Conservation (phyloP, 768 basidiomycete genomes). For the Podaxis sp. region DNA sequence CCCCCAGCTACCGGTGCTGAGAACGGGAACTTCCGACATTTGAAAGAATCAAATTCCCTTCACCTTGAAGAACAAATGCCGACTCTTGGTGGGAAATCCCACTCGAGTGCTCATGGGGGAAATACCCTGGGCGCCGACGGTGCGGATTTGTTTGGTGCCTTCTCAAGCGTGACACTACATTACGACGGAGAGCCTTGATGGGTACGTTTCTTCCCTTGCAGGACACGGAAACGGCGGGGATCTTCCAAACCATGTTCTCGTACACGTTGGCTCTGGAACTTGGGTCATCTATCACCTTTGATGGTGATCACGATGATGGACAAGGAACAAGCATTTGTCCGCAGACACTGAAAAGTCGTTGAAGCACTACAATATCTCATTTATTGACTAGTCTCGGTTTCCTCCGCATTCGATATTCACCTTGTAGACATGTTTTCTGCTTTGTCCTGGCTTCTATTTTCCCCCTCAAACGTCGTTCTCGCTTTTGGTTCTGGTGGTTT, state of each 20-base stretch:
- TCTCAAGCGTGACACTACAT: slow-evolving; percentile 86
- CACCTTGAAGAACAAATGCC: slow-evolving; percentile 74
- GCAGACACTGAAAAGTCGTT: neutral
- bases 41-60: slow-evolving; percentile 89
- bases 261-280: slow-evolving; percentile 9
- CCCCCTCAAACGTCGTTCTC: neutral
- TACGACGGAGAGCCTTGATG: slow-evolving; percentile 67
- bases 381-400: slow-evolving; percentile 12
- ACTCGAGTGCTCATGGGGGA: slow-evolving; percentile 5
- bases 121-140: slow-evolving; percentile 23
- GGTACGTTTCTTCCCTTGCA: neutral
- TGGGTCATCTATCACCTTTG: slow-evolving; percentile 13
- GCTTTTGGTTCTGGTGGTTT: slow-evolving; percentile 8
- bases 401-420: slow-evolving; percentile 13
- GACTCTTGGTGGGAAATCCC: slow-evolving; percentile 13
- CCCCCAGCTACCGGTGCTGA: slow-evolving; percentile 70
- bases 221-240: slow-evolving; percentile 4
- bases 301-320: slow-evolving; percentile 10
- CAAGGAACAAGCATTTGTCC: slow-evolving; percentile 6
- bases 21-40: slow-evolving; percentile 84
- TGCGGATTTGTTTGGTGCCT: slow-evolving; percentile 78
- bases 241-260: slow-evolving; percentile 13
- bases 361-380: slow-evolving; percentile 8
- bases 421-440: slow-evolving; percentile 11
- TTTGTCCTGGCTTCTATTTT: slow-evolving; percentile 6